phyloP scores from a whole-genome alignment of 2,329 filamentous ascomycete species.

The Colletotrichum sidae region DNA sequence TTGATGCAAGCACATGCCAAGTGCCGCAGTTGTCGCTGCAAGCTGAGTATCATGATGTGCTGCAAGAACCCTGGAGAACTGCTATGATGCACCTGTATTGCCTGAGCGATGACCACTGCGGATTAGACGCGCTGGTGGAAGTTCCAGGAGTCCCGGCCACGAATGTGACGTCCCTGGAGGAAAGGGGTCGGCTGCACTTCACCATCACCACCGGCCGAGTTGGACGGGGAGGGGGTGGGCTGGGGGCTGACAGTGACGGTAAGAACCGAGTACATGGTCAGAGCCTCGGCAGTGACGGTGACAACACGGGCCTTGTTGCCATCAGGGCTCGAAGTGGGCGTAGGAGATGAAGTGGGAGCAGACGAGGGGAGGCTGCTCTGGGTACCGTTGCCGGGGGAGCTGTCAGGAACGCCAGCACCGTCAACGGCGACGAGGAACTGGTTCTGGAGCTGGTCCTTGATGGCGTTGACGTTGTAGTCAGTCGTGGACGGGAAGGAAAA shows the following conservation, averaged over 20 bases:
- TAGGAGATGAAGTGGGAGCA: conserved; percentile 38
- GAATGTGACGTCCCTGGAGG: conserved; percentile 31
- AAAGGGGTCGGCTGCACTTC: conserved; percentile 34
- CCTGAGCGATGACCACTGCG: neutral
- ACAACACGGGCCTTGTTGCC: conserved; percentile 27
- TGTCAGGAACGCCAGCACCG: conserved; percentile 35
- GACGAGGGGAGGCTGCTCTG: conserved; percentile 37
- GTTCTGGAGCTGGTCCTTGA: conserved; percentile 57
- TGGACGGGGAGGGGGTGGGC: conserved; percentile 50
- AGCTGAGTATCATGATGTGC: neutral
- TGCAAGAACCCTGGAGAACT: no score
- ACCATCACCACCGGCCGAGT: conserved; percentile 45
- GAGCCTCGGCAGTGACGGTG: conserved; percentile 38
- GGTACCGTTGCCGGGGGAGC: conserved; percentile 39
- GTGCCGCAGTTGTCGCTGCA: conserved; percentile 3
- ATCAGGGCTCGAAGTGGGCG: conserved; percentile 19
- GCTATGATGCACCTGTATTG: no score
- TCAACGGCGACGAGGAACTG: conserved; percentile 58
- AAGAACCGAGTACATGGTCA: conserved; percentile 40
- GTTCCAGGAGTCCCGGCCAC: conserved; percentile 33
- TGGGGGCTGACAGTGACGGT: conserved; percentile 53
- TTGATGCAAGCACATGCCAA: conserved; percentile 1
- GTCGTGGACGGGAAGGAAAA: conserved; percentile 49
- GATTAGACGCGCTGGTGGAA: conserved; percentile 29
- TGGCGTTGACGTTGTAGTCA: conserved; percentile 56